A percentile compares a stretch with the other conserved stretches of the same genome.
phyloP scores from a whole-genome alignment of 2,329 filamentous ascomycete species.

The Didymellaceae sp. region DNA sequence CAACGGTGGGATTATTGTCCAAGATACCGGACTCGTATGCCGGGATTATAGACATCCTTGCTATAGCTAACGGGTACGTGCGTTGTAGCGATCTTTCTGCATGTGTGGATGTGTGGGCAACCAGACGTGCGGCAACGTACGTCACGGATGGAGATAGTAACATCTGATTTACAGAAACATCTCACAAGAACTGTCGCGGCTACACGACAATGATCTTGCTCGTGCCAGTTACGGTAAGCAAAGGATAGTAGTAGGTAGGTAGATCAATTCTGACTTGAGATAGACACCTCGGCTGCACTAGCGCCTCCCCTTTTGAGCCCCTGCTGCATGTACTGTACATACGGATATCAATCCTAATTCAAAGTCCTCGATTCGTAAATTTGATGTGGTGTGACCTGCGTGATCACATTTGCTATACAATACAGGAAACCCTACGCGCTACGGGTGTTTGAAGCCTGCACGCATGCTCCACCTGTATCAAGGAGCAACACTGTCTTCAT shows the following conservation, averaged over 20 bases:
- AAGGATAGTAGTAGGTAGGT: too few relatives aligned
- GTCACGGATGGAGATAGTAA: background rate
- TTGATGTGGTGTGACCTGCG: background rate
- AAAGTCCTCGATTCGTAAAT: background rate
- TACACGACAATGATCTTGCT: too few relatives aligned
- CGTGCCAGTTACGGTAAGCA: too few relatives aligned
- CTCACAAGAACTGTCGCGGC: background rate
- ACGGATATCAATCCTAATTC: background rate
- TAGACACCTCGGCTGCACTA: slow-evolving; percentile 3
- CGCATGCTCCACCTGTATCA: too few relatives aligned
- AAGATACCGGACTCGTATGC: background rate
- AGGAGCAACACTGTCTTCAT: too few relatives aligned
- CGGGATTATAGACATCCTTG: background rate
- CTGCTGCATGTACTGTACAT: background rate
- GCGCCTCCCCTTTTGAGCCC: slow-evolving; percentile 2
- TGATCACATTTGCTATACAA: background rate
- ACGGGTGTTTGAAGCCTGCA: too few relatives aligned
- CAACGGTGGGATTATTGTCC: background rate
- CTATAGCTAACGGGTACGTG: background rate
- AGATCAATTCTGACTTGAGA: background rate
- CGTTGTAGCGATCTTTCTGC: background rate
- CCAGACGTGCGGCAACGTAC: background rate
- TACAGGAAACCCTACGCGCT: too few relatives aligned
- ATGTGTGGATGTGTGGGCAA: background rate
- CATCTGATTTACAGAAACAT: background rate